Evolutionary conservation across 305 asterid genomes (phyloP), one percentile per base, ranked within the genome.

Genomic region (Plantago coronopus): DNA sequence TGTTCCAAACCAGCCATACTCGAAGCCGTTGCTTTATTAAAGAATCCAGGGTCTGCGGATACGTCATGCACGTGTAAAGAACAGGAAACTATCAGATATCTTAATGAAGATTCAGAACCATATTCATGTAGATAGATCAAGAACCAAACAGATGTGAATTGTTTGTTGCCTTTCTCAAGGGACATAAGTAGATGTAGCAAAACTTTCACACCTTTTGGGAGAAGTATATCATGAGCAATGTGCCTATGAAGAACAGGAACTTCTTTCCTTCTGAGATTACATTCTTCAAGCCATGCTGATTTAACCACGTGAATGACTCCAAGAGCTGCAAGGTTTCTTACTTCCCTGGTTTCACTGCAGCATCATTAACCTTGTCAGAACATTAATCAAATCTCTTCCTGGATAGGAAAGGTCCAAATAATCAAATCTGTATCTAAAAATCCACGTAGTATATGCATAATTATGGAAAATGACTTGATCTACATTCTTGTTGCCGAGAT

Each of bases 251-350:
- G 81, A 27, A 94, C 96, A 69, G 88, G 79, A 76, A 83, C 78
- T 76, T 89, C 97, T 64, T 85, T 89, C 82, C 77, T 89, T 73
- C 68, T 76, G 34, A 55, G 70, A 69, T 70, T 76, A 72, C 99
- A 89, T 63, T 94, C 96, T 76, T 87, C 95, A 66, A 94, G 95
- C 99, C 99, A 94, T 62, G 67, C 69, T 64, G 82, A 65, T 76
- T 82, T 89, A 46, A 94, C 95, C 48, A 89, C 86, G 61, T 70
- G 71, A 57, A 82, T 80, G 59, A 94, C 84, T 67, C 99, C 97
- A 73, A 83, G 68, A 71, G 96, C 82, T 60, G 93, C 90, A 65
- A 82, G 80, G 62, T 78, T 82, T 73, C 97, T 80, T 67, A 83
- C 65, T 75, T 87, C 93, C 80, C 81, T 89, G 61, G 78, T 77